Conservation (phyloP, 129 eudicot species). For the Lactuca sativa region DNA sequence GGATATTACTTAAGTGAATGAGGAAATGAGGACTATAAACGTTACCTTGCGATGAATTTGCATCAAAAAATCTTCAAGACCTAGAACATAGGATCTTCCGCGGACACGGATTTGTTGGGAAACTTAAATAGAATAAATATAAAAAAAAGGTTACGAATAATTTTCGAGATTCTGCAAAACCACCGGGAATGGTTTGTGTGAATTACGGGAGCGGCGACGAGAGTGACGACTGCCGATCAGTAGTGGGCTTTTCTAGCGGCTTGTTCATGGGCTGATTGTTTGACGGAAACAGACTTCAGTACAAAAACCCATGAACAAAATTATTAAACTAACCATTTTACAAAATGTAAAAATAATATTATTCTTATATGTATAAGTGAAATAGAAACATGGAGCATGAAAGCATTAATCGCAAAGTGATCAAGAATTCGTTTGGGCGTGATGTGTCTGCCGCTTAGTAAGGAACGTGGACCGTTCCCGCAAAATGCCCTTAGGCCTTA, state of each 20-base stretch:
- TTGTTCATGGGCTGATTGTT: background rate
- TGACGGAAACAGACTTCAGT: background rate
- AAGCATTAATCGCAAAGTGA: too few relatives aligned
- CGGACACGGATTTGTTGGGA: background rate
- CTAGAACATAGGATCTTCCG: background rate
- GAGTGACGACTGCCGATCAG: background rate
- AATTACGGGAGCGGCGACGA: background rate
- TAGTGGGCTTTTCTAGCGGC: background rate
- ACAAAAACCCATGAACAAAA: too few relatives aligned
- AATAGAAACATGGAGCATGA: too few relatives aligned
- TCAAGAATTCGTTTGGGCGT: too few relatives aligned
- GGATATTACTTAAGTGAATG: background rate
- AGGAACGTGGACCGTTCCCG: too few relatives aligned
- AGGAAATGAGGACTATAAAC: background rate
- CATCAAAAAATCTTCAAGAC: background rate
- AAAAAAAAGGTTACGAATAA: background rate
- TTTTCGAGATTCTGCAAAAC: constrained; percentile 15
- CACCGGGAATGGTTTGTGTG: background rate
- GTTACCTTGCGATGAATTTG: constrained; percentile 2
- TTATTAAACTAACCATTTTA: too few relatives aligned
- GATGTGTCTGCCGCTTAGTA: too few relatives aligned
- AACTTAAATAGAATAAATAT: background rate
- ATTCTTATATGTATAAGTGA: too few relatives aligned
- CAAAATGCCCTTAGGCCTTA: too few relatives aligned
- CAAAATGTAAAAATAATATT: too few relatives aligned